phyloP scores from a whole-genome alignment of 441 rosid species.

The Capsella rubella region DNA sequence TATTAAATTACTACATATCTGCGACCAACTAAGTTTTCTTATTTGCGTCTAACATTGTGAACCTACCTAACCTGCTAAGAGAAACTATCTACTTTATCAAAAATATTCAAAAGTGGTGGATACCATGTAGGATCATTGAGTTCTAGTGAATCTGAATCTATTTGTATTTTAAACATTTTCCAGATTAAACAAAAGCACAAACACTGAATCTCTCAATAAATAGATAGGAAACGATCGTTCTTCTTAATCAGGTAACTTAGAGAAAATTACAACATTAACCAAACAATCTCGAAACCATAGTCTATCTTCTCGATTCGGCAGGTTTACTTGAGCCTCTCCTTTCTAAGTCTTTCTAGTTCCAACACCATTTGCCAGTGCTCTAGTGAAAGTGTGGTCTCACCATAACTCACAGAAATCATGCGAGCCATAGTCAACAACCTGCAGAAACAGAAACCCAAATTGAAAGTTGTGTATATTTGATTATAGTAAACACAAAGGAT shows the following conservation, averaged over 20 bases:
- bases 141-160: too few species aligned
- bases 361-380: conserved; percentile 93
- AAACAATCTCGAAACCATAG: conserved; percentile 16
- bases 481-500: neutral
- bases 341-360: conserved; percentile 86
- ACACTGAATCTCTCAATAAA: neutral
- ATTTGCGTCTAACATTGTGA: too few species aligned
- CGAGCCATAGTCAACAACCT: conserved; percentile 92
- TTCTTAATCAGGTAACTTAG: neutral
- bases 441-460: conserved; percentile 7
- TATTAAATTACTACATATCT: too few species aligned
- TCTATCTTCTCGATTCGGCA: neutral
- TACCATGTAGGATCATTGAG: too few species aligned
- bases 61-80: too few species aligned
- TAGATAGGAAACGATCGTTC: conserved; percentile 25
- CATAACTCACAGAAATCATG: conserved; percentile 74
- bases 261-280: conserved; percentile 28
- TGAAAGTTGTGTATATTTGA: neutral
- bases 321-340: conserved; percentile 62
- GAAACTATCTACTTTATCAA: too few species aligned
- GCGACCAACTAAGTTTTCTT: too few species aligned
- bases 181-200: neutral
- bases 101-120: too few species aligned
- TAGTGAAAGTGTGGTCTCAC: conserved; percentile 63
- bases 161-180: neutral